phyloP scores from a whole-genome alignment of 2,329 filamentous ascomycete genomes.

The Pochonia chlamydosporia region DNA sequence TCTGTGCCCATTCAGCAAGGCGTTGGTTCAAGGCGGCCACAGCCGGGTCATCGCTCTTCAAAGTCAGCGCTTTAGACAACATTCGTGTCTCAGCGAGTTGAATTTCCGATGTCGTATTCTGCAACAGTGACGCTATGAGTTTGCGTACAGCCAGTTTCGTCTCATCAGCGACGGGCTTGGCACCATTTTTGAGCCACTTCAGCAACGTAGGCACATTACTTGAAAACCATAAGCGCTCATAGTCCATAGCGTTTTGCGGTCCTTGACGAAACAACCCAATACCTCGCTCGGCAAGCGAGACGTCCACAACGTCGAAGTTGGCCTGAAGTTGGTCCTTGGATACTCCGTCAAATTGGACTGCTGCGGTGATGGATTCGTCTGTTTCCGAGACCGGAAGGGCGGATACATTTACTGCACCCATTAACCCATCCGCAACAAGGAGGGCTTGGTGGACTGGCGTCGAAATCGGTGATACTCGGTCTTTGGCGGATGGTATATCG shows the following conservation, averaged over 20 bases:
- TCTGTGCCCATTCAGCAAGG: conserved; percentile 69
- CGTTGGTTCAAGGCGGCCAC: conserved; percentile 44
- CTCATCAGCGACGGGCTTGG: conserved; percentile 30
- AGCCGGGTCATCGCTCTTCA: conserved; percentile 25
- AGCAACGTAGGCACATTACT: conserved; percentile 62
- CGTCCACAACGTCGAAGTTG: conserved; percentile 56
- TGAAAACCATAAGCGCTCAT: conserved; percentile 67
- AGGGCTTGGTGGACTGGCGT: conserved; percentile 82
- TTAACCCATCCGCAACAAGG: conserved; percentile 66
- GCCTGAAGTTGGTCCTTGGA: conserved; percentile 28
- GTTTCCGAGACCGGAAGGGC: conserved; percentile 33
- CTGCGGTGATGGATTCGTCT: conserved; percentile 42
- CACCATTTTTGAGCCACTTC: conserved; percentile 57
- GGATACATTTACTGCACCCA: conserved; percentile 54
- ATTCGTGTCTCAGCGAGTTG: conserved; percentile 39
- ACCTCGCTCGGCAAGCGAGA: conserved; percentile 55
- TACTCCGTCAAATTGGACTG: conserved; percentile 51
- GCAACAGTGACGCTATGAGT: conserved; percentile 63
- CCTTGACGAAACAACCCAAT: conserved; percentile 63
- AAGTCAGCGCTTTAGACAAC: conserved; percentile 25
- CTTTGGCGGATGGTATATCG: conserved; percentile 61
- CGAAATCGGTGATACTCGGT: conserved; percentile 59
- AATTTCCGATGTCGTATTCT: conserved; percentile 46
- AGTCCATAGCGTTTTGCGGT: conserved; percentile 62
- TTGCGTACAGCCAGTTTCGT: conserved; percentile 62